phyloP scores from a whole-genome alignment of 495 filamentous ascomycete genomes.

The Podospora australis region DNA sequence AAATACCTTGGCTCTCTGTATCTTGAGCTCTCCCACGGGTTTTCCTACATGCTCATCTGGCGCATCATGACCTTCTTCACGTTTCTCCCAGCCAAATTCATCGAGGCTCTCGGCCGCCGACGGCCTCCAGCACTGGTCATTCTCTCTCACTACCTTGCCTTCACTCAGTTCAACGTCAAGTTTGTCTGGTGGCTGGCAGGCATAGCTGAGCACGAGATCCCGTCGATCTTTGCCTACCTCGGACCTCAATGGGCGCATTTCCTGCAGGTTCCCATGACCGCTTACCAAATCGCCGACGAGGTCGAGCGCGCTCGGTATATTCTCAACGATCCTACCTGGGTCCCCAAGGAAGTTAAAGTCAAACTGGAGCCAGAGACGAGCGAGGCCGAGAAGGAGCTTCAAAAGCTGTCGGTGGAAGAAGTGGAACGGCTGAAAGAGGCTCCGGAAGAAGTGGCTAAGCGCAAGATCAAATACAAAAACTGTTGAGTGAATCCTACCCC shows the following conservation, averaged over 20 bases:
- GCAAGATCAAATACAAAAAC: too few species aligned
- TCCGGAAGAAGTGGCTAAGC: too few species aligned
- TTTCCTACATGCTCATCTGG: constrained; percentile 29
- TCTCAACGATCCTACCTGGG: constrained; percentile 32
- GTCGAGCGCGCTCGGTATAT: constrained; percentile 28
- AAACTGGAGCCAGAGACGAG: too few species aligned
- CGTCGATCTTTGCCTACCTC: constrained; percentile 30
- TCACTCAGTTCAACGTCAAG: constrained; percentile 29
- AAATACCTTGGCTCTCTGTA: constrained; percentile 41
- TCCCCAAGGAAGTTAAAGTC: too few species aligned
- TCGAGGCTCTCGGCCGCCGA: constrained; percentile 42
- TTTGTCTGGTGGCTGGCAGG: constrained; percentile 41
- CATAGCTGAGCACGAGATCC: constrained; percentile 34
- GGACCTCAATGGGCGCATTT: constrained; percentile 29
- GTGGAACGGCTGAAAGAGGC: too few species aligned
- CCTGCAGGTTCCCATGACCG: constrained; percentile 30
- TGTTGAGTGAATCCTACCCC: too few species aligned
- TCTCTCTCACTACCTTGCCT: constrained; percentile 40
- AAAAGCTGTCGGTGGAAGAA: too few species aligned
- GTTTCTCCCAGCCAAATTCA: constrained; percentile 44
- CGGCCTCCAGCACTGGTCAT: constrained; percentile 51
- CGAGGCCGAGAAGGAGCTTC: too few species aligned
- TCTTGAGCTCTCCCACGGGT: constrained; percentile 30
- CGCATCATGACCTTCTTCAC: constrained; percentile 39
- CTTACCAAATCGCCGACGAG: constrained; percentile 15